A percentile compares a stretch with the other conserved stretches of the same genome.
Evolutionary conservation across 2,329 filamentous ascomycete genomes (phyloP).

Genomic region (Colletotrichum plurivorum): DNA sequence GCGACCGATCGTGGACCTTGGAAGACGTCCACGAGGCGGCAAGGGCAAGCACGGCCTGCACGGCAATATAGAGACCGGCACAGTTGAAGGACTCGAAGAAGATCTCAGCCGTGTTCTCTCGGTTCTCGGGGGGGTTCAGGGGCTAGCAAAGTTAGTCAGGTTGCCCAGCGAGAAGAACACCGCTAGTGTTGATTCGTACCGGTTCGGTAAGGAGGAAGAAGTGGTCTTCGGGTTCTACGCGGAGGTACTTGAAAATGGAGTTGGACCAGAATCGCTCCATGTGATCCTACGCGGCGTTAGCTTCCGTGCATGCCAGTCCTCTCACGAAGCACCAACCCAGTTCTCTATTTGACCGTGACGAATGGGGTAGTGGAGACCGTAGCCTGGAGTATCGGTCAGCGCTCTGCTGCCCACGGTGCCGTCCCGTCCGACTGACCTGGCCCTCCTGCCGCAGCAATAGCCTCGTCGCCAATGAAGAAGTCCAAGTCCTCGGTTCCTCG

Average conservation of each 20-base stretch:
- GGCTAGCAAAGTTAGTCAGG: conserved; percentile 68
- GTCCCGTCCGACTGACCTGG: conserved; percentile 71
- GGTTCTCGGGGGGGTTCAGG: conserved; percentile 97
- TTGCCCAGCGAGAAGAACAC: neutral
- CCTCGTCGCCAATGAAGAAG: conserved; percentile 99
- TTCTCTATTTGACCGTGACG: conserved; percentile 99
- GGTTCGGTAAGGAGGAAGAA: conserved; percentile 98
- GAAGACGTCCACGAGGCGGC: conserved; percentile 99
- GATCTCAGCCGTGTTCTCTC: conserved; percentile 98
- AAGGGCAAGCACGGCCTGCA: conserved; percentile 95
- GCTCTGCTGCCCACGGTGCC: neutral
- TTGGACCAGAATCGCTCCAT: conserved; percentile 99
- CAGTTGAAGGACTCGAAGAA: conserved; percentile 99
- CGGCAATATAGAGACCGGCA: conserved; percentile 97
- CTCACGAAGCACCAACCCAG: conserved; percentile 75
- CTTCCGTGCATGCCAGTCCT: neutral
- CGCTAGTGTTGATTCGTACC: conserved; percentile 65
- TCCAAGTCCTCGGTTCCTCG: conserved; percentile 97
- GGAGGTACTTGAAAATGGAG: conserved; percentile 99
- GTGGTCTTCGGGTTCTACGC: conserved; percentile 98
- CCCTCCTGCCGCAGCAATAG: conserved; percentile 84
- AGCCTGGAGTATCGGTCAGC: conserved; percentile 69
- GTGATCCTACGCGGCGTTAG: conserved; percentile 77
- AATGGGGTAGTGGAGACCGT: conserved; percentile 97
- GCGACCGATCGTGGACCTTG: conserved; percentile 94